phyloP scores from a whole-genome alignment of 768 basidiomycete genomes.

The Glaciozyma antarctica region DNA sequence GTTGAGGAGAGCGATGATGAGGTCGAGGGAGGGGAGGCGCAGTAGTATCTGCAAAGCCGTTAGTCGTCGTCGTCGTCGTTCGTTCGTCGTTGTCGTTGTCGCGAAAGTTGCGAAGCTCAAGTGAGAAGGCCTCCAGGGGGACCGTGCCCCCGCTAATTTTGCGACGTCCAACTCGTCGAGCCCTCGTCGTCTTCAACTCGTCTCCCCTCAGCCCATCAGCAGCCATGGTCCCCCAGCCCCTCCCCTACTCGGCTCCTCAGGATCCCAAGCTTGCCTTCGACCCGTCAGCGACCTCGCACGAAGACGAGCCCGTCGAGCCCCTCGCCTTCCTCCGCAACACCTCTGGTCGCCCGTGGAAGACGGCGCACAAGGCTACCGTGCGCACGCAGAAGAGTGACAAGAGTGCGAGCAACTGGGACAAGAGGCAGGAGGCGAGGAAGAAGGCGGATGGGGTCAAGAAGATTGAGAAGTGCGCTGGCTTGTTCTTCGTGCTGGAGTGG shows the following conservation, averaged over 20 bases:
- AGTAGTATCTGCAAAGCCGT: too few species aligned
- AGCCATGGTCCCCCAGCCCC: constrained; percentile 25
- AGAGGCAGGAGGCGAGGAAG: constrained; percentile 23
- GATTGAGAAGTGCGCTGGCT: constrained; percentile 22
- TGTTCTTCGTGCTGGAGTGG: not conserved
- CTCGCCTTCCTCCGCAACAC: constrained; percentile 3
- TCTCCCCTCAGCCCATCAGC: not conserved
- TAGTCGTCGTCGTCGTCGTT: too few species aligned
- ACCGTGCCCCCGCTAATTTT: too few species aligned
- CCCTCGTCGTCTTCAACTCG: too few species aligned
- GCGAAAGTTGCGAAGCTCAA: too few species aligned
- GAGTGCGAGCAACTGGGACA: constrained; percentile 21
- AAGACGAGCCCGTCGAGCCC: not conserved
- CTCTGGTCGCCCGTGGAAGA: constrained; percentile 15
- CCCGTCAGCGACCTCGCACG: not conserved
- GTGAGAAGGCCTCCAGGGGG: too few species aligned
- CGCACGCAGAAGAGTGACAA: constrained; percentile 21
- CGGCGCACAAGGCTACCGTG: constrained; percentile 16
- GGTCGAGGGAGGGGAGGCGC: not conserved
- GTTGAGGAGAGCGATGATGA: constrained; percentile 23
- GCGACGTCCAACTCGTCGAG: too few species aligned
- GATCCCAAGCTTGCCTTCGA: constrained; percentile 10
- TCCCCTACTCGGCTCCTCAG: constrained; percentile 16
- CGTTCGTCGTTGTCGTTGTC: too few species aligned
- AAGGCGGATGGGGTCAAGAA: constrained; percentile 30